These are phyloP conservation scores for Schizophyllum commune DNA, from an alignment of 1,284 basidiomycete genomes.

Conservation along the genomic window DNA sequence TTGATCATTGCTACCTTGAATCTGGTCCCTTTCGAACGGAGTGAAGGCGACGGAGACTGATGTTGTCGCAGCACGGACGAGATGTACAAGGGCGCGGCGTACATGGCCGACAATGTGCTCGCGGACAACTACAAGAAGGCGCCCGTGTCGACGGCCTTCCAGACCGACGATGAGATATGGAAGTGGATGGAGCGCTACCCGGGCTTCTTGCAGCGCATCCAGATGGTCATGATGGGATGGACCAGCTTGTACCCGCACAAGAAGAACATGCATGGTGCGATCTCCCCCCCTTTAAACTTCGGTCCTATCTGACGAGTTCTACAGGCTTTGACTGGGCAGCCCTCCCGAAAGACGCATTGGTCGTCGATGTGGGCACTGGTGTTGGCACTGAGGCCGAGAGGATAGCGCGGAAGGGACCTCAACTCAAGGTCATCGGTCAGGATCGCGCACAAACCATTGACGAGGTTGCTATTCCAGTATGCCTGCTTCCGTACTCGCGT, in stretches of 20 bases:
- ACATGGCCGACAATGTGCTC: slow-evolving; percentile 4
- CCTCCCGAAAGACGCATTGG: slow-evolving; percentile 5
- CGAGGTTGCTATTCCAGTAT: slow-evolving; percentile 6
- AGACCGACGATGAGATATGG: neutral
- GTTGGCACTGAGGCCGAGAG: slow-evolving; percentile 11
- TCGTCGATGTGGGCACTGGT: slow-evolving; percentile 19
- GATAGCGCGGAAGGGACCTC: slow-evolving; percentile 10
- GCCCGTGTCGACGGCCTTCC: neutral
- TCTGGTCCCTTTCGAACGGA: too few species aligned
- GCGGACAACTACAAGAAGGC: neutral
- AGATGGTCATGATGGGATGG: neutral
- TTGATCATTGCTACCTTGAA: neutral
- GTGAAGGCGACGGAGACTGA: neutral
- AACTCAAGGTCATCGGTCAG: slow-evolving; percentile 11
- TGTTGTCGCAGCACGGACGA: slow-evolving; percentile 7
- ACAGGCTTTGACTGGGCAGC: slow-evolving; percentile 12
- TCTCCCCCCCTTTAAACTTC: neutral
- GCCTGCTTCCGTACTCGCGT: too few species aligned
- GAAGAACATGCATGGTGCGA: neutral
- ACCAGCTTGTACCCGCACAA: neutral
- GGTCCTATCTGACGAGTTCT: neutral
- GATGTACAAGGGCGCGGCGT: slow-evolving; percentile 10
- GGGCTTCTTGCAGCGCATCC: neutral
- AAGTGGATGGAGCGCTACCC: slow-evolving; percentile 1
- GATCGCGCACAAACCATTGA: slow-evolving; percentile 2